phyloP scores from a whole-genome alignment of 2,329 filamentous ascomycete species.

The Paradendryphiella salina region DNA sequence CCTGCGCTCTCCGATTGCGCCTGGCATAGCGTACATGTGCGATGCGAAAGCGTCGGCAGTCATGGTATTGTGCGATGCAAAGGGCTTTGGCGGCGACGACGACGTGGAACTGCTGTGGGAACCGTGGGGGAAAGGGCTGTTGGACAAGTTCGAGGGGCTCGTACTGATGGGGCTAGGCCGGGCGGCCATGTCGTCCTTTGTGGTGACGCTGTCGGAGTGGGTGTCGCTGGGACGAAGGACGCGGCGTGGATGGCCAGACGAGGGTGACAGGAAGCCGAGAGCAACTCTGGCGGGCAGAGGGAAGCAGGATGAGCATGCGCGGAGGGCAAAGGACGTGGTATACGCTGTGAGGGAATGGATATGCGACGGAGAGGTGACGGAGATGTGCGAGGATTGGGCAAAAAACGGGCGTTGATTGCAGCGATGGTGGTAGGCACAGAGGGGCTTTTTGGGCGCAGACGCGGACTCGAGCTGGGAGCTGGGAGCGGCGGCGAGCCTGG shows the following conservation, averaged over 20 bases:
- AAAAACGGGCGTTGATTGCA: slow-evolving; percentile 32
- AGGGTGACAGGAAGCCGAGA: slow-evolving; percentile 1
- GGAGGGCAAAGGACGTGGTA: slow-evolving; percentile 11
- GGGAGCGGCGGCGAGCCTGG: slow-evolving; percentile 13
- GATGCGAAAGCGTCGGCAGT: slow-evolving; percentile 49
- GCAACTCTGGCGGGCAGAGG: slow-evolving; percentile 2
- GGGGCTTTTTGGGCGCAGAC: slow-evolving; percentile 30
- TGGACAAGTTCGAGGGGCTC: slow-evolving; percentile 47
- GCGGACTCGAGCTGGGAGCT: slow-evolving; percentile 27
- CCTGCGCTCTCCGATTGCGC: slow-evolving; percentile 49
- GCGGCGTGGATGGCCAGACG: slow-evolving; percentile 7
- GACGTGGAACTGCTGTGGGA: slow-evolving; percentile 48
- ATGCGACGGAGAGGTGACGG: background rate
- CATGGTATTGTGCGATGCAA: slow-evolving; percentile 44
- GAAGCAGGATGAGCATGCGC: slow-evolving; percentile 16
- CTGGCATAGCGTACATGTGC: slow-evolving; percentile 46
- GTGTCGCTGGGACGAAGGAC: slow-evolving; percentile 40
- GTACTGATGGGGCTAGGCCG: slow-evolving; percentile 50
- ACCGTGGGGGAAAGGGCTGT: slow-evolving; percentile 46
- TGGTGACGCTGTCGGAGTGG: slow-evolving; percentile 34
- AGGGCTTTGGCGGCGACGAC: slow-evolving; percentile 46
- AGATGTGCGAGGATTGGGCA: slow-evolving; percentile 20
- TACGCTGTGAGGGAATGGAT: background rate
- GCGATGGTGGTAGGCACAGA: slow-evolving; percentile 27
- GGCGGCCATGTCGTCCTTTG: slow-evolving; percentile 47